Base-by-base conservation (phyloP, 257 asterid species). In the Echites panduratus region DNA sequence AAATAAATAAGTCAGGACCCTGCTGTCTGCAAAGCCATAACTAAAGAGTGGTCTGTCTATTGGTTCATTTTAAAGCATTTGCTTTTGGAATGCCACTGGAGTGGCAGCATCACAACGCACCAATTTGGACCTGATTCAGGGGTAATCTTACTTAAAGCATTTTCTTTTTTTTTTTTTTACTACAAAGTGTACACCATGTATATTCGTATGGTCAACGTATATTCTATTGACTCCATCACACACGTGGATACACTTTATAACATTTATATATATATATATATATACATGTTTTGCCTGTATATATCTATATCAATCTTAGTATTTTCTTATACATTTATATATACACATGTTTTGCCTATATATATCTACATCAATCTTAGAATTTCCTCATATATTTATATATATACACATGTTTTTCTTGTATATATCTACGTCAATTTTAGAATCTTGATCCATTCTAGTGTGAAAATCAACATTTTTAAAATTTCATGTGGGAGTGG, bases 1-100 rank as follows among this genome's bases (percentile, higher is more conserved):
- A 82, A 80, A 72, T 70, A 49, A 70, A 77, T 1, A 84, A 74
- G 74, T 70, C 64, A 66, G 85, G 87, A 73, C 85, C 85, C 84
- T 78, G 79, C 48, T 84, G 89, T 89, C 89, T 82, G 87, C 35
- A 45, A 38, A 72, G 75, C 73, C 68, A 63, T 78, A 76, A 74
- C 79, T 73, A 77, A 61, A 50, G 71, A 50, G 75, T 59, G 63
- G 72, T 75, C 62, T 66, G 72, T 75, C 62, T 66, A 40, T 68
- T 82, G 70, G 72, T 74, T 73, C 74, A 79, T 76, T 72, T 75
- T 71, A 73, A 70, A 79, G 84, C 76, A 61, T 41, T 79, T 72
- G 56, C 71, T 77, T 64, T 75, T 81, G 78, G 73, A 69, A 76
- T 61, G 35, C 72, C 79, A 65, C 68, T 68, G 61, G 67, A 32